phyloP scores from a whole-genome alignment of 2,329 filamentous ascomycete genomes.

The Penicillium sp. region DNA sequence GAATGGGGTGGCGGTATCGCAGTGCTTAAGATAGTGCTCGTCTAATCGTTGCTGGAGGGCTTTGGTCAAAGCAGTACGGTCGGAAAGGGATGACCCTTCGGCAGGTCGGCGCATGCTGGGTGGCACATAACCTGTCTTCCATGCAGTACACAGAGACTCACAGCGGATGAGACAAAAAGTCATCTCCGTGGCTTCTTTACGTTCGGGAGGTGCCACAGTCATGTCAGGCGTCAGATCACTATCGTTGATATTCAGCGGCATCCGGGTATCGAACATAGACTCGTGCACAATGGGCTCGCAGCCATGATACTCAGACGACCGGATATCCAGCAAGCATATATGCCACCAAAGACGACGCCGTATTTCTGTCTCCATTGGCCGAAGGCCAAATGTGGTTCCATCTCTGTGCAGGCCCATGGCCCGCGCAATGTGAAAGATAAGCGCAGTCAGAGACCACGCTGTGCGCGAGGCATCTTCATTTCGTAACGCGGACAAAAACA shows the following conservation, averaged over 20 bases:
- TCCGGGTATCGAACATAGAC: conserved; percentile 20
- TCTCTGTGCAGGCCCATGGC: conserved; percentile 65
- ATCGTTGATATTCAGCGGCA: conserved; percentile 58
- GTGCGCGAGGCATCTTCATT: not conserved
- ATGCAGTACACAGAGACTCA: not conserved
- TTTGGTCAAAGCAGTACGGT: conserved; percentile 3
- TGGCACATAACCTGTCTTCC: not conserved
- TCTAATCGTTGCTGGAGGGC: conserved; percentile 17
- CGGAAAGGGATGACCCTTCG: not conserved
- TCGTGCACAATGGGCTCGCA: conserved; percentile 17
- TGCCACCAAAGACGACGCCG: conserved; percentile 65
- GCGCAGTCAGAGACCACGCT: conserved; percentile 52
- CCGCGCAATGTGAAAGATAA: conserved; percentile 61
- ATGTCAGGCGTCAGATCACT: conserved; percentile 50
- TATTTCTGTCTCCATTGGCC: conserved; percentile 64
- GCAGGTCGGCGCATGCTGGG: not conserved
- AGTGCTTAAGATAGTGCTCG: conserved; percentile 12
- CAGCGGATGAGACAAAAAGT: not conserved
- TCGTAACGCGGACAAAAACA: not conserved
- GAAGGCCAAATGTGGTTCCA: conserved; percentile 52
- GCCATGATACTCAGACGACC: conserved; percentile 24
- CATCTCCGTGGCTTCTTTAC: conserved; percentile 15
- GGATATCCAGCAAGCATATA: conserved; percentile 35
- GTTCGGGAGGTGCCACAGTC: conserved; percentile 10
- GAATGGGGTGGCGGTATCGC: conserved; percentile 6